Conservation (phyloP, 2,329 filamentous ascomycete genomes). For the Ophiostoma sp. region DNA sequence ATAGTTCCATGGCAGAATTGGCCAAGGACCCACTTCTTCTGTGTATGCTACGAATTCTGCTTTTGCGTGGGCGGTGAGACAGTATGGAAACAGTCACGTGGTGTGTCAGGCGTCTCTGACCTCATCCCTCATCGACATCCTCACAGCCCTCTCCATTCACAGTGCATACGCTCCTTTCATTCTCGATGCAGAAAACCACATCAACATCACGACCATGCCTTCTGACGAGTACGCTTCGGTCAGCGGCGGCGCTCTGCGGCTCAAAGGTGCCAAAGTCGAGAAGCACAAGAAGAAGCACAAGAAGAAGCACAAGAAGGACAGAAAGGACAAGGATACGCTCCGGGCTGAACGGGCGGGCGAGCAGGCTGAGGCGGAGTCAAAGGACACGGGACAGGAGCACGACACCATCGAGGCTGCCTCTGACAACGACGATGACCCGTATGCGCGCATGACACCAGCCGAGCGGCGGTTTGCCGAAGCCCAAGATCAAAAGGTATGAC, state of each 20-base stretch:
- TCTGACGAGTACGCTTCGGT: conserved; percentile 66
- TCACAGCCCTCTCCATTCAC: neutral
- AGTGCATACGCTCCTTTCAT: neutral
- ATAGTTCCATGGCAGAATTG: conserved; percentile 11
- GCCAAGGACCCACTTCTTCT: neutral
- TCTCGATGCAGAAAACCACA: neutral
- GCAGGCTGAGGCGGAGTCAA: conserved; percentile 16
- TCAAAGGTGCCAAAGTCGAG: conserved; percentile 68
- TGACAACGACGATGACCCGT: conserved; percentile 23
- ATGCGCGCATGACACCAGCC: conserved; percentile 69
- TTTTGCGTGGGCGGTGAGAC: neutral
- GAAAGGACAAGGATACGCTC: neutral
- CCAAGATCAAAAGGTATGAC: conserved; percentile 61
- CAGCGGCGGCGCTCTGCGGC: conserved; percentile 68
- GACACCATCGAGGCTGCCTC: neutral
- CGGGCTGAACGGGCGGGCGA: conserved; percentile 16
- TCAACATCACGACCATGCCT: conserved; percentile 47
- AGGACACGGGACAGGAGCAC: neutral
- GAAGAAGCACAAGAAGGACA: conserved; percentile 11
- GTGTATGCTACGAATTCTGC: neutral
- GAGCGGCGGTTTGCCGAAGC: conserved; percentile 77
- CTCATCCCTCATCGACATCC: neutral
- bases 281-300: conserved; percentile 53
- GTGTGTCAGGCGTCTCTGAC: neutral
- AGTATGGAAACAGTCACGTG: conserved; percentile 5